phyloP scores from a whole-genome alignment of 352 stramenopile species.

The Globisporangium nagaii region DNA sequence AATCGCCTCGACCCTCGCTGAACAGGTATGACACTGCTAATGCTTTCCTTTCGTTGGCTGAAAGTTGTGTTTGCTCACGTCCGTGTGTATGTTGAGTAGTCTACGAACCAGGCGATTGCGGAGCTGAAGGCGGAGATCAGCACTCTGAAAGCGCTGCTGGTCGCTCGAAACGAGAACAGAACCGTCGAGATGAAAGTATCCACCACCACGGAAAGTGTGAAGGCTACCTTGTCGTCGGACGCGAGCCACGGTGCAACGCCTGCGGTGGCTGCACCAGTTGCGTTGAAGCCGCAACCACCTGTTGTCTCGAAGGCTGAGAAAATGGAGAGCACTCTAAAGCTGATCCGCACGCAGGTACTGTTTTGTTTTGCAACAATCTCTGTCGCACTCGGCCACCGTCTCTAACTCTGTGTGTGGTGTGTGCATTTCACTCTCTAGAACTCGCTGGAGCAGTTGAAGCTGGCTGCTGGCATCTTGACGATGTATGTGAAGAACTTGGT shows the following conservation, averaged over 20 bases:
- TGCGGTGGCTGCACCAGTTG: not conserved
- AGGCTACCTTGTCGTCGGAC: not conserved
- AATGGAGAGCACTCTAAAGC: slow-evolving; percentile 42
- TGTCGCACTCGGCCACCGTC: not conserved
- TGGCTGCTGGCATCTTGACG: slow-evolving; percentile 62
- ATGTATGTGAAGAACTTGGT: slow-evolving; percentile 88
- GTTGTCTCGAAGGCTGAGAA: slow-evolving; percentile 29
- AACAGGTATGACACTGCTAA: slow-evolving; percentile 23
- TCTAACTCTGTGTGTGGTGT: not conserved
- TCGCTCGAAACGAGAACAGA: slow-evolving; percentile 24
- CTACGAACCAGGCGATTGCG: slow-evolving; percentile 52
- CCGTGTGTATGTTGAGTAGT: slow-evolving; percentile 4
- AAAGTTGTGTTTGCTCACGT: not conserved
- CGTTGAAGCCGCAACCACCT: not conserved
- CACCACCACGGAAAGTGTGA: not conserved
- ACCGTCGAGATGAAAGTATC: not conserved
- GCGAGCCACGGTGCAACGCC: not conserved
- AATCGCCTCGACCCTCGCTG: slow-evolving; percentile 38
- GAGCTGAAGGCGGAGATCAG: slow-evolving; percentile 65
- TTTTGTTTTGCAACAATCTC: not conserved
- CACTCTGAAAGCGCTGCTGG: slow-evolving; percentile 52
- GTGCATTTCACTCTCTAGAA: slow-evolving; percentile 33
- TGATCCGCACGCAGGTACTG: slow-evolving; percentile 43
- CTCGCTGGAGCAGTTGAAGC: slow-evolving; percentile 57
- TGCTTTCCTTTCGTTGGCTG: not conserved